Base-by-base conservation (phyloP, 805 yeast species). In the Candida suzukii region DNA sequence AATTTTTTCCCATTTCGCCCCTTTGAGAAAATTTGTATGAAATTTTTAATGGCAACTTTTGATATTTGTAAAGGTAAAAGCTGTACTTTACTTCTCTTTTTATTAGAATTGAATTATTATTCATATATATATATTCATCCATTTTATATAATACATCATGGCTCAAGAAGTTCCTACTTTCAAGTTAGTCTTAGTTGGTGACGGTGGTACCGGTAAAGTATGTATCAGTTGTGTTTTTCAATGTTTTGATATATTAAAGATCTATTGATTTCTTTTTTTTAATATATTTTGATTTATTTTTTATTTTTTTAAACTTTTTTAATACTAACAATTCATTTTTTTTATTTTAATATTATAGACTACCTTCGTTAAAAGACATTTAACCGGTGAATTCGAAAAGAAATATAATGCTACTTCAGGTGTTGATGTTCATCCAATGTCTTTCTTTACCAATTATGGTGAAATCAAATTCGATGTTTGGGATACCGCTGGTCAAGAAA, bases 401-500 rank as follows among this genome's bases (percentile, higher is more conserved):
- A 90, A 90, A 72, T 93, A 93, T 76, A 88, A 85, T 69, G 99
- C 99, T 64, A 93, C 99, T 45, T 85, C 91, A 63, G 99, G 99
- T 78, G 99, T 93, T 52, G 99, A 93, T 71, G 99, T 93, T 52
- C 97, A 93, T 68, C 99, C 99, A 55, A 80, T 93, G 69, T 88
- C 93, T 37, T 93, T 93, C 83, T 87, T 80, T 83, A 93, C 99
- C 67, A 91, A 91, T 77, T 93, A 73, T 64, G 99, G 99, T 73
- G 96, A 91, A 73, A 88, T 93, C 73, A 91, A 87, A 70, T 93
- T 93, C 71, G 97, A 93, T 67, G 97, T 93, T 60, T 93, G 99
- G 99, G 99, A 93, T 71, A 93, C 99, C 42, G 99, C 99, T 45
- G 99, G 99, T 51, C 99, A 93, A 77, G 99, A 93, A 74, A 93